phyloP scores from a whole-genome alignment of 2,329 filamentous ascomycete species.

The Aureobasidium sp. region DNA sequence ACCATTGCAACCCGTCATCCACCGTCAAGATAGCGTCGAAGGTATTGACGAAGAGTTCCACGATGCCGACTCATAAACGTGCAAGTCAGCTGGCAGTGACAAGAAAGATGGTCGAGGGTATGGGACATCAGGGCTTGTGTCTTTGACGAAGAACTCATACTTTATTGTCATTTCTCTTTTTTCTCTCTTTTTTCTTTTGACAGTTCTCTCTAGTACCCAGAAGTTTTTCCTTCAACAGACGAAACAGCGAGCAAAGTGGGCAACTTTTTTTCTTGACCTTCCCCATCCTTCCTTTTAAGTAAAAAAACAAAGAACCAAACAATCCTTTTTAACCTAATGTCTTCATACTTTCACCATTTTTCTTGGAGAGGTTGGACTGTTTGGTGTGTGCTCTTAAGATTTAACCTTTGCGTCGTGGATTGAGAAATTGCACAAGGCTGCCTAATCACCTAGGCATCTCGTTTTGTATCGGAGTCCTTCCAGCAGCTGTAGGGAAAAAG shows the following conservation, averaged over 20 bases:
- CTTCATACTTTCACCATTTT: too few species aligned
- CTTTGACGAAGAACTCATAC: background rate
- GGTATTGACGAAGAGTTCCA: constrained; percentile 39
- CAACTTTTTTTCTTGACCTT: background rate
- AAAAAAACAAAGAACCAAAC: background rate
- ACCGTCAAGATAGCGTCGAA: constrained; percentile 34
- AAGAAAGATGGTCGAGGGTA: background rate
- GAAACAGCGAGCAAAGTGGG: background rate
- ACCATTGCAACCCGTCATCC: constrained; percentile 17
- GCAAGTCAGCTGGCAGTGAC: background rate
- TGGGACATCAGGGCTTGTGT: background rate
- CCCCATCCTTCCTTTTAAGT: too few species aligned
- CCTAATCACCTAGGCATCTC: too few species aligned
- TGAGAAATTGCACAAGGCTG: too few species aligned
- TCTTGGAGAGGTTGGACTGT: too few species aligned
- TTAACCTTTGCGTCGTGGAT: too few species aligned
- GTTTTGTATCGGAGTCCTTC: too few species aligned
- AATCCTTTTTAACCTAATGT: background rate
- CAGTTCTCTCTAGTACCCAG: background rate
- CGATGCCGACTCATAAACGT: constrained; percentile 32
- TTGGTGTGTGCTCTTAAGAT: too few species aligned
- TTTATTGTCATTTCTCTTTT: background rate
- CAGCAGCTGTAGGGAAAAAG: too few species aligned
- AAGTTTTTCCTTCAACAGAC: constrained; percentile 1
- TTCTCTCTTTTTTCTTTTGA: background rate